phyloP scores from a whole-genome alignment of 495 filamentous ascomycete genomes.

The Xylaria flabelliformis region DNA sequence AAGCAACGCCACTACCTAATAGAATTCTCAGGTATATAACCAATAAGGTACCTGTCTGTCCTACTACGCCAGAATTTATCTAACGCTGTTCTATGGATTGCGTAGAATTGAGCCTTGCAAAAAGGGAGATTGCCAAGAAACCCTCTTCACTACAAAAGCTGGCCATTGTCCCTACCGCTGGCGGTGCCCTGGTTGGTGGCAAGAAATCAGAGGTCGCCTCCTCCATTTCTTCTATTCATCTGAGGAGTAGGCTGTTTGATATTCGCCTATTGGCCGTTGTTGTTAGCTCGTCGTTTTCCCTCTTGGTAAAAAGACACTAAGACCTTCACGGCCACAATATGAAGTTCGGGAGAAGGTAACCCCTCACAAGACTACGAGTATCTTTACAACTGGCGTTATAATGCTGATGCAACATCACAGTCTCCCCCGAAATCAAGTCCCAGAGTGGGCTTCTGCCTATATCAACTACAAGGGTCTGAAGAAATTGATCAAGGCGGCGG shows the following conservation, averaged over 20 bases:
- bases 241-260: not conserved
- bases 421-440: constrained; percentile 91
- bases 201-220: not conserved
- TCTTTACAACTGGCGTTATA: not conserved
- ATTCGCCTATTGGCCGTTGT: not conserved
- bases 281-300: not conserved
- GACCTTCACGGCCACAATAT: constrained; percentile 50
- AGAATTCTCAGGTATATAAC: not conserved
- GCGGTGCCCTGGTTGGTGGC: not conserved
- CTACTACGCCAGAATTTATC: not conserved
- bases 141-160: not conserved
- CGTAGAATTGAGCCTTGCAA: not conserved
- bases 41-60: not conserved
- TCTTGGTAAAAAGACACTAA: constrained; percentile 10
- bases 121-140: constrained; percentile 1
- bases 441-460: constrained; percentile 91
- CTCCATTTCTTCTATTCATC: not conserved
- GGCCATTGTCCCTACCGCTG: not conserved
- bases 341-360: constrained; percentile 81
- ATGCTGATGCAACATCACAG: constrained; percentile 46
- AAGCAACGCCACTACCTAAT: not conserved
- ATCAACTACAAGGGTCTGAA: constrained; percentile 97
- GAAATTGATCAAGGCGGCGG: constrained; percentile 85
- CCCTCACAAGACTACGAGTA: not conserved
- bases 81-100: not conserved